Evolutionary conservation across 2,329 filamentous ascomycete genomes (phyloP).

Genomic region (Aureobasidium musti): DNA sequence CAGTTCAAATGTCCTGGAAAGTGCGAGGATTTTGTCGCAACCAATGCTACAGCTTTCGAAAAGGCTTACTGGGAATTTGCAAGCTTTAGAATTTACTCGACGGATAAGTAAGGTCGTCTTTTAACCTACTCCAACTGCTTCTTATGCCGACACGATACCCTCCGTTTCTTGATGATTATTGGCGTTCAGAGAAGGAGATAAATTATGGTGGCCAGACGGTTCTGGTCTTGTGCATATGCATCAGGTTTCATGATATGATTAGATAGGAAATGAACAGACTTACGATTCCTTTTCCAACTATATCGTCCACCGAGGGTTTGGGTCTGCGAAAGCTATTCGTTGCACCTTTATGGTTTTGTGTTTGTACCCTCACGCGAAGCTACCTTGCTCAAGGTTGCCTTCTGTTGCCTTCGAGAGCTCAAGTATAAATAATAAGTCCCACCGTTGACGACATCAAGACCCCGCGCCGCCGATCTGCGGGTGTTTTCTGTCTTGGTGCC

Average conservation of each 20-base stretch:
- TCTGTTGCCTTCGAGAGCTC: neutral
- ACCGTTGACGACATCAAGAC: conserved; percentile 7
- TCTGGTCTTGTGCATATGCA: no score
- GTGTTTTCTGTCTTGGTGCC: conserved; percentile 5
- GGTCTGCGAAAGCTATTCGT: neutral
- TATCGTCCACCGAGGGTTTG: neutral
- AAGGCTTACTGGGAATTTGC: conserved; percentile 62
- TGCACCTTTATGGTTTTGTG: neutral
- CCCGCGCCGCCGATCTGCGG: conserved; percentile 16
- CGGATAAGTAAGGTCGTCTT: neutral
- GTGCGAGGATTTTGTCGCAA: conserved; percentile 61
- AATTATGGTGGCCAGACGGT: no score
- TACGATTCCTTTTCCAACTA: neutral
- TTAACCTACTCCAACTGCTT: no score
- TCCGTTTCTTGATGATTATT: neutral
- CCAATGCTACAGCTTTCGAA: conserved; percentile 57
- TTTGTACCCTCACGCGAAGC: neutral
- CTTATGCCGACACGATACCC: conserved; percentile 17
- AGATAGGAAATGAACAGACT: no score
- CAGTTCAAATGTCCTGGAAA: conserved; percentile 52
- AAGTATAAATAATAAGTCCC: neutral
- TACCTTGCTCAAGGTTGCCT: neutral
- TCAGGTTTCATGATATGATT: no score
- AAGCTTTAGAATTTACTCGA: conserved; percentile 30
- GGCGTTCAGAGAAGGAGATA: no score